Base-by-base conservation (phyloP, 441 rosid genomes). In the Kokia cookei region DNA sequence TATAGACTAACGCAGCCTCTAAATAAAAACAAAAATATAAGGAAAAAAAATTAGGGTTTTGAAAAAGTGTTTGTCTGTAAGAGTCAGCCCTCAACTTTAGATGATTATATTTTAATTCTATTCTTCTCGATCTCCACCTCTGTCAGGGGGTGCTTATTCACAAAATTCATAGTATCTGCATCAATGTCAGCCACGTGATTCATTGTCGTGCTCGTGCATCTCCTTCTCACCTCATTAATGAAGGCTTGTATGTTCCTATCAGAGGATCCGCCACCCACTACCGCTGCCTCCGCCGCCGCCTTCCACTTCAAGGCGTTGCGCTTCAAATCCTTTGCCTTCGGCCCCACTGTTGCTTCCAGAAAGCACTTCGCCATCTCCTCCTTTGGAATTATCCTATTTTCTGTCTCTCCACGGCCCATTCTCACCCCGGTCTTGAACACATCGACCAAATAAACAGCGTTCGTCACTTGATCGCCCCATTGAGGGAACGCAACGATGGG, bases 391-490 rank as follows among this genome's bases (percentile, higher is more conserved):
- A 88, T 53, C 84, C 79, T 87, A 40, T 79, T 81, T 65, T 85
- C 92, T 1, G 92, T 83, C 78, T 79, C 87, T 48, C 96, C 98
- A 2, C 97, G 82, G 79, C 90, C 73, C 79, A 93, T 83, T 13
- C 92, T 85, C 37, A 89, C 79, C 5, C 98, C 98, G 0, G 82
- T 81, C 81, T 86, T 87, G 54, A 84, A 86, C 19, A 87, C 91
- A 2, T 93, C 92, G 1, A 81, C 85, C 78, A 91, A 73, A 75
- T 85, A 93, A 51, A 82, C 82, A 2, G 98, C 91, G 61, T 93
- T 69, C 0, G 97, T 92, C 24, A 89, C 96, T 73, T 93, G 98
- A 81, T 93, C 98, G 1, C 96, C 96, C 96, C 96, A 91, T n/a
- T 84, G 96, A 11, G 97, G 97, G 48, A 82, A 90, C 17, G 89